Evolutionary conservation across 768 basidiomycete species (phyloP), one percentile per base, ranked within the genome.

Genomic region (Phanerochaete sordida): DNA sequence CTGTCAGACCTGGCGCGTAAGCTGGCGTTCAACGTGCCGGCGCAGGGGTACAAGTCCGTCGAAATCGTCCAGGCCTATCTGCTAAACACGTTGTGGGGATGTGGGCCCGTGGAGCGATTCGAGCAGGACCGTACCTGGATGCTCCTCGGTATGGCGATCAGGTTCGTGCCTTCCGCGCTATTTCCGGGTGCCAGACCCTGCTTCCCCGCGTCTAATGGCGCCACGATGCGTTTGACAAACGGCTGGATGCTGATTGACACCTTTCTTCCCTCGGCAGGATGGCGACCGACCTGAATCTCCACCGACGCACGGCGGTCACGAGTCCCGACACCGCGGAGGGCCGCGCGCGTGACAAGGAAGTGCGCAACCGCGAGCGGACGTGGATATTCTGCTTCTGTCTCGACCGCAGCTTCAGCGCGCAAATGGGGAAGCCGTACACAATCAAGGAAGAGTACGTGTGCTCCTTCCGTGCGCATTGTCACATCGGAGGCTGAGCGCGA

Each of bases 121-220:
- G 96, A 99, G 70, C 93, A 96, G 66, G 96, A 99, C 73, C 86
- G 89, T 66, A 98, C 95, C 0, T 98, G 94, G 93, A 70, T 93
- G 64, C 76, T 91, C 16, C 75, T 98, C 26, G 94, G 94, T 33
- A 92, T 95, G 88, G 88, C 82, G 6, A 90, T 89, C 64, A 80
- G 90, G 88, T 87, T 60, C 52, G 84, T 76, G 1, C 54, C 16
- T 60, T 61, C 60, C 60, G 47, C 39, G 21, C 24, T 13, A 16
- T 19, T 52, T 51, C 27, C 39, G 30, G n/a, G 30, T 13, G 19
- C 9, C 13, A 19, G 56, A 51, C 51, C 19, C 31, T 2, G 30
- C 53, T 21, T 53, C 53, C 46, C 46, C 63, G 56, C 60, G 54
- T 58, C 46, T 26, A 27, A 43, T 46, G 55, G 45, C 56, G 56